Conservation (phyloP, 768 basidiomycete species). For the Pleurotus pulmonarius region DNA sequence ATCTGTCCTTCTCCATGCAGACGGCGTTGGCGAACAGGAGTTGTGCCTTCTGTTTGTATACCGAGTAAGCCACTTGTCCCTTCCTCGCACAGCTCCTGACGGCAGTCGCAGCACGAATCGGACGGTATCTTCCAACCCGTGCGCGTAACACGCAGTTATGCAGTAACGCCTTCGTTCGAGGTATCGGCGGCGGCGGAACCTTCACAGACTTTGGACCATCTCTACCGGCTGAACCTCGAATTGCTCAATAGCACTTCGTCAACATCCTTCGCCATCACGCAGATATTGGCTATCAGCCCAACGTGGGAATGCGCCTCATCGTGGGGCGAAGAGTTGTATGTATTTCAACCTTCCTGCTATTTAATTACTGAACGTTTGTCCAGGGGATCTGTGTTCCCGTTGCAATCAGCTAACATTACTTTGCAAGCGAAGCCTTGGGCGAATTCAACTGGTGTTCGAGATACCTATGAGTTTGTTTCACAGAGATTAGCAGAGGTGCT, state of each 20-base stretch:
- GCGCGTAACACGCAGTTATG: conserved; percentile 49
- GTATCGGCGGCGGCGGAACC: conserved; percentile 50
- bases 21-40: conserved; percentile 41
- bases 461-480: conserved; percentile 48
- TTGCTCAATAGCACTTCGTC: conserved; percentile 47
- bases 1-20: conserved; percentile 52
- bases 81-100: too few relatives aligned
- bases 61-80: conserved; percentile 35
- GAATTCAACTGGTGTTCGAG: conserved; percentile 30
- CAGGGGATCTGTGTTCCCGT: conserved; percentile 42
- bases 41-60: conserved; percentile 65
- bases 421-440: conserved; percentile 39
- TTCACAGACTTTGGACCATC: conserved; percentile 39
- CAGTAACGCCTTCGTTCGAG: conserved; percentile 59
- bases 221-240: conserved; percentile 54
- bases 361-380: conserved; percentile 4
- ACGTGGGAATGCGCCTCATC: conserved; percentile 55
- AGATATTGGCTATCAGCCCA: conserved; percentile 65
- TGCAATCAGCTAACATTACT: conserved; percentile 42
- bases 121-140: conserved; percentile 54
- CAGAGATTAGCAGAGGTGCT: conserved; percentile 48
- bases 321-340: conserved; percentile 34
- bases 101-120: conserved; percentile 31
- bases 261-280: conserved; percentile 42
- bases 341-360: conserved; percentile 8